These are phyloP conservation scores for Aspergillus fijiensis DNA, from an alignment of 2,329 filamentous ascomycete species.

Conservation along the genomic window DNA sequence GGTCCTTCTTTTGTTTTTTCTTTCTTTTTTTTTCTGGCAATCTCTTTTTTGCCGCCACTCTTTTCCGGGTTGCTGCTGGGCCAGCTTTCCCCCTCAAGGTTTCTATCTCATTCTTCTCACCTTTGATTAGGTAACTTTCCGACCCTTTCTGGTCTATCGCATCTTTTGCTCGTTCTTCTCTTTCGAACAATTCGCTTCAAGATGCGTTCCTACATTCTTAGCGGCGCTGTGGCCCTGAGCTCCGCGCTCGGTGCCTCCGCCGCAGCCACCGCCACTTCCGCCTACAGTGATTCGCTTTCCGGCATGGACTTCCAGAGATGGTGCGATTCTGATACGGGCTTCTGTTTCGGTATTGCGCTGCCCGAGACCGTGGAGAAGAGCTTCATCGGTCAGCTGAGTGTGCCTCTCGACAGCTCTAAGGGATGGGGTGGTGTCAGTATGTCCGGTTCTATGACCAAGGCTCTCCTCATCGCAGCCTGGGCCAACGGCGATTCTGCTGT, in stretches of 20 bases:
- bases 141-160: not conserved
- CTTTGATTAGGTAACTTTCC: not conserved
- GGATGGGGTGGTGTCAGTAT: conserved; percentile 24
- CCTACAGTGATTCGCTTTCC: conserved; percentile 17
- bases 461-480: conserved; percentile 20
- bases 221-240: conserved; percentile 15
- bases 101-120: conserved; percentile 13
- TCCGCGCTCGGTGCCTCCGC: conserved; percentile 15
- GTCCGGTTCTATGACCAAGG: conserved; percentile 13
- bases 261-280: conserved; percentile 14
- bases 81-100: conserved; percentile 11
- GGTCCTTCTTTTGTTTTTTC: conserved; percentile 10
- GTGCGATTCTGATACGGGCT: conserved; percentile 17
- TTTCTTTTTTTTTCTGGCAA: not conserved
- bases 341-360: conserved; percentile 20
- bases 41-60: conserved; percentile 13
- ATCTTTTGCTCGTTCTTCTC: conserved; percentile 5
- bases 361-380: conserved; percentile 15
- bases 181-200: conserved; percentile 8
- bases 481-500: conserved; percentile 16
- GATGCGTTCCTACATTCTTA: conserved; percentile 15
- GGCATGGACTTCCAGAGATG: conserved; percentile 21
- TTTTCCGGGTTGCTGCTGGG: conserved; percentile 19
- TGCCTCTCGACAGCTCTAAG: conserved; percentile 16
- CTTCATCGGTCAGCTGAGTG: conserved; percentile 19